Conservation (phyloP, 306 rosid species). For the Pterocarpus macrocarpus region DNA sequence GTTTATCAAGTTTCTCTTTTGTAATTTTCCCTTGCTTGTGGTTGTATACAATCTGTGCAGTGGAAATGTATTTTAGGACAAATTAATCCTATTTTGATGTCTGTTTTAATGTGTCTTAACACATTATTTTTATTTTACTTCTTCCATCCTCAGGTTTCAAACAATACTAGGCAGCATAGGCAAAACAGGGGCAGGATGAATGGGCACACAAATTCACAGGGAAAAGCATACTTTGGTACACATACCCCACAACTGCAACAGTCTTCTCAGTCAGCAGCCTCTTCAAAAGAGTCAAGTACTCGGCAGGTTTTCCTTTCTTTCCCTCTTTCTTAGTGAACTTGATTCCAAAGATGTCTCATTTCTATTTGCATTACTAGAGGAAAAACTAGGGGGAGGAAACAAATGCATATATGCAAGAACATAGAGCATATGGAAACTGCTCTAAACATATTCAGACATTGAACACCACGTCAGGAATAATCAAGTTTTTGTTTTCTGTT, state of each 20-base stretch:
- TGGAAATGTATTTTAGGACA: neutral
- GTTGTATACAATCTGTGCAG: neutral
- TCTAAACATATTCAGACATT: constrained; percentile 11
- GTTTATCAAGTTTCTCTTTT: neutral
- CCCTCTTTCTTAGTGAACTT: neutral
- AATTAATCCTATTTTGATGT: neutral
- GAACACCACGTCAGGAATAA: neutral
- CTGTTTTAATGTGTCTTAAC: constrained; percentile 3
- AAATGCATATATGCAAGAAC: neutral
- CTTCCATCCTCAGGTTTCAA: constrained; percentile 63
- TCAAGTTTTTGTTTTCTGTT: neutral
- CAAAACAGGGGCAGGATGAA: constrained; percentile 77
- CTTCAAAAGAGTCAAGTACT: constrained; percentile 64
- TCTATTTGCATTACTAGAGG: constrained; percentile 12
- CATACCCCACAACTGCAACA: constrained; percentile 57
- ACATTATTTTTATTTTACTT: neutral
- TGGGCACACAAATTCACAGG: constrained; percentile 64
- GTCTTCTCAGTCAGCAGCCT: constrained; percentile 49
- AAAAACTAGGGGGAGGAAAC: neutral
- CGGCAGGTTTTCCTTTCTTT: constrained; percentile 66
- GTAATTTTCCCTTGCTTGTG: neutral
- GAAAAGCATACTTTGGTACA: constrained; percentile 50
- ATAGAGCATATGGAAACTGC: neutral
- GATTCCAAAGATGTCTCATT: constrained; percentile 21
- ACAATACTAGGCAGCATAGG: constrained; percentile 68